These are phyloP conservation scores for Brachypodium distachyon DNA, from an alignment of 202 grass and related monocot species.

Conservation along the genomic window DNA sequence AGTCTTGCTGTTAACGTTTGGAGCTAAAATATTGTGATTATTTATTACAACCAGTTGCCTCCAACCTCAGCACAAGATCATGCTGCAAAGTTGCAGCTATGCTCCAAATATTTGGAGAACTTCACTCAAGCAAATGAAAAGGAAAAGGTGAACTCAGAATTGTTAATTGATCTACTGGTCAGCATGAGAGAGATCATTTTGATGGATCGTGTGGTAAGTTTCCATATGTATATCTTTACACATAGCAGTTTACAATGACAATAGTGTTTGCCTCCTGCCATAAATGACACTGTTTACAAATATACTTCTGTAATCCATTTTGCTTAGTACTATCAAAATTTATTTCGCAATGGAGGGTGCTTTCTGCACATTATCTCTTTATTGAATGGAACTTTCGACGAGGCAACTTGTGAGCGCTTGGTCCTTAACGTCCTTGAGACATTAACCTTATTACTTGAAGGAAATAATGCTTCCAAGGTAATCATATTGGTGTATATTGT, in stretches of 20 bases:
- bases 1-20: constrained; percentile 9
- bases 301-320: constrained; percentile 3
- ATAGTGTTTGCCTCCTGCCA: not conserved
- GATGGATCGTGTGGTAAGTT: constrained; percentile 44
- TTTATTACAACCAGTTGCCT: constrained; percentile 47
- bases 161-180: constrained; percentile 56
- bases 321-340: constrained; percentile 62
- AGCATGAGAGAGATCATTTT: constrained; percentile 70
- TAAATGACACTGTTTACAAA: not conserved
- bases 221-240: not conserved
- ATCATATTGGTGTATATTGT: not conserved
- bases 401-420: constrained; percentile 48
- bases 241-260: constrained; percentile 4
- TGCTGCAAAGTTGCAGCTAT: constrained; percentile 60
- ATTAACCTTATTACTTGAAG: constrained; percentile 52
- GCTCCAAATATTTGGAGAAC: constrained; percentile 69
- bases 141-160: constrained; percentile 38
- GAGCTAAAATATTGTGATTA: constrained; percentile 7
- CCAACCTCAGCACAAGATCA: constrained; percentile 46
- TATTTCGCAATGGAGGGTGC: constrained; percentile 62
- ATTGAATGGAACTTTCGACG: constrained; percentile 57
- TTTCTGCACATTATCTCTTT: constrained; percentile 76
- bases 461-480: constrained; percentile 67
- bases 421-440: constrained; percentile 72
- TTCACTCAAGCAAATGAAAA: constrained; percentile 61